Evolutionary conservation across 352 stramenopile species (phyloP).

Genomic region (Globisporangium uncinulatum): DNA sequence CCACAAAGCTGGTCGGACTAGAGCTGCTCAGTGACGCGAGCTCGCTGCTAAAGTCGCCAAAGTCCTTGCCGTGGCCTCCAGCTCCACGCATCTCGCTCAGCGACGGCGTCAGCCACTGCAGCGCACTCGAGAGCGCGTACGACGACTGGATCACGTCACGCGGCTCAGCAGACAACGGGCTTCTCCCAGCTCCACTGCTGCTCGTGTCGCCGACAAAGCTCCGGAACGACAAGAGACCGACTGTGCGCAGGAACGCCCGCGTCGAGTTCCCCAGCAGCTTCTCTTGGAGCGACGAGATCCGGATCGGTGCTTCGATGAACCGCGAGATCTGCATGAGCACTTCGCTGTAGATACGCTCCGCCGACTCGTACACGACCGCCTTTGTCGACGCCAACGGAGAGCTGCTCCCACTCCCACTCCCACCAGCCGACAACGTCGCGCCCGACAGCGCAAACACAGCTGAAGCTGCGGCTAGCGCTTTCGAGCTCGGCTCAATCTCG

Average conservation of each 20-base stretch:
- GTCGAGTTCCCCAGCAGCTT: slow-evolving; percentile 73
- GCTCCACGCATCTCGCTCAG: slow-evolving; percentile 21
- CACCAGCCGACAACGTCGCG: slow-evolving; percentile 16
- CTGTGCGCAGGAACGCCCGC: slow-evolving; percentile 65
- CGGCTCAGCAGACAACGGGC: slow-evolving; percentile 29
- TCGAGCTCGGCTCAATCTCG: slow-evolving; percentile 68
- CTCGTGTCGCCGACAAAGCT: slow-evolving; percentile 63
- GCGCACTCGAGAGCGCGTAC: slow-evolving; percentile 51
- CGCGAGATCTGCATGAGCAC: slow-evolving; percentile 78
- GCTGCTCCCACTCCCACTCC: slow-evolving; percentile 10
- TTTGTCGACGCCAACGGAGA: slow-evolving; percentile 34
- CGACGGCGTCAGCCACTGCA: slow-evolving; percentile 74
- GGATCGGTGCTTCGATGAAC: slow-evolving; percentile 75
- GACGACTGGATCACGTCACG: slow-evolving; percentile 67
- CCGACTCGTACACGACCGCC: slow-evolving; percentile 61
- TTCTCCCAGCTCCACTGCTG: slow-evolving; percentile 24
- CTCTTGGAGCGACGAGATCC: slow-evolving; percentile 65
- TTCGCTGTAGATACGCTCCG: slow-evolving; percentile 80
- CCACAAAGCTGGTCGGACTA: slow-evolving; percentile 9
- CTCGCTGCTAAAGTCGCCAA: slow-evolving; percentile 34
- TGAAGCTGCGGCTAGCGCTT: slow-evolving; percentile 58
- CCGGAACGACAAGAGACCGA: slow-evolving; percentile 74
- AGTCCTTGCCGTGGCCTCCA: slow-evolving; percentile 23
- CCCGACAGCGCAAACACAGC: slow-evolving; percentile 54
- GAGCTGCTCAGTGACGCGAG: slow-evolving; percentile 11